Percentiles rank a stretch among this genome's conserved stretches.
Evolutionary conservation across 225 moss, liverwort and hornwort genomes (phyloP).

Genomic region (Asterella californica): DNA sequence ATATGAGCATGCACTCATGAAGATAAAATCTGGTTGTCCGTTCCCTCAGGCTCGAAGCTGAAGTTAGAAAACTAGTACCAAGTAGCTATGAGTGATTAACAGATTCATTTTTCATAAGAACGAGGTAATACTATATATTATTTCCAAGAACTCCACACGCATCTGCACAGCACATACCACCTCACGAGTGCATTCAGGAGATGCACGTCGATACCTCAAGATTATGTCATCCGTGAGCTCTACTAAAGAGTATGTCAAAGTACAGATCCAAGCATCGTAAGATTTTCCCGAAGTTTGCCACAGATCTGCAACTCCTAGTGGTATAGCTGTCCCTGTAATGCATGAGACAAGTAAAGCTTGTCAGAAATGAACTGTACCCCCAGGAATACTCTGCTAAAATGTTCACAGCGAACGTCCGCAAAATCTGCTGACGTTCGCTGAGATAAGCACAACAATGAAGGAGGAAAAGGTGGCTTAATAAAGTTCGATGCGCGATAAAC

Average conservation of each 20-base stretch:
- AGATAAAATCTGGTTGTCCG: neutral
- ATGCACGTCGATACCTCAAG: conserved; percentile 51
- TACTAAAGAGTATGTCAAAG: conserved; percentile 71
- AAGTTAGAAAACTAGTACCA: neutral
- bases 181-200: neutral
- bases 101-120: neutral
- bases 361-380: neutral
- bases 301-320: conserved; percentile 54
- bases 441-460: too few relatives aligned
- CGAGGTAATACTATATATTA: too few relatives aligned
- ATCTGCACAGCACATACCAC: neutral
- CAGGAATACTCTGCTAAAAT: neutral
- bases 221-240: conserved; percentile 64
- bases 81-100: neutral
- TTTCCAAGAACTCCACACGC: neutral
- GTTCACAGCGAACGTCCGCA: neutral
- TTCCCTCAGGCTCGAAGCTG: neutral
- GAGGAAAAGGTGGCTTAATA: neutral
- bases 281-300: conserved; percentile 73
- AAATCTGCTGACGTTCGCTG: neutral
- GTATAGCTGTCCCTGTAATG: conserved; percentile 49
- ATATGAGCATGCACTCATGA: neutral
- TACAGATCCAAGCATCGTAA: conserved; percentile 78
- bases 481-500: neutral
- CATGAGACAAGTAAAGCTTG: conserved; percentile 15